phyloP scores from a whole-genome alignment of 805 yeast species.

The Kuraishia borneana region DNA sequence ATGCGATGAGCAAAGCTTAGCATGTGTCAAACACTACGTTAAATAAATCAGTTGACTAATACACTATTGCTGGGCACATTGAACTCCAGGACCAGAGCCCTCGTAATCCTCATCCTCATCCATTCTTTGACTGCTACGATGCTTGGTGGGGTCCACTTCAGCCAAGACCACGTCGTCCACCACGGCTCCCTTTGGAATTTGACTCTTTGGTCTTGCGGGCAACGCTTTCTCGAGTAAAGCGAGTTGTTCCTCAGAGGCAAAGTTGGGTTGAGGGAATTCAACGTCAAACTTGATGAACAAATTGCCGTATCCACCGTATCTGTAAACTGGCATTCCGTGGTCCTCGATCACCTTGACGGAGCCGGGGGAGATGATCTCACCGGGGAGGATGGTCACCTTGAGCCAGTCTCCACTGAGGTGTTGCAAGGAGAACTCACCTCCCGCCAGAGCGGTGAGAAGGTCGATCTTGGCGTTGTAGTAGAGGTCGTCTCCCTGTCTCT shows the following conservation, averaged over 20 bases:
- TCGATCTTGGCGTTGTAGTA: conserved; percentile 80
- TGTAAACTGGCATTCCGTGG: conserved; percentile 96
- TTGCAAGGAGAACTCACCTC: conserved; percentile 82
- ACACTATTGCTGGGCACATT: conserved; percentile 84
- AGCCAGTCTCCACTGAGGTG: conserved; percentile 90
- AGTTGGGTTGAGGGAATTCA: conserved; percentile 74
- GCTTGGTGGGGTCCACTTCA: conserved; percentile 58
- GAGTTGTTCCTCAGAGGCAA: conserved; percentile 66
- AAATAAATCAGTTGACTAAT: no score
- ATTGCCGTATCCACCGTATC: conserved; percentile 83
- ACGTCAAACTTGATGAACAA: conserved; percentile 76
- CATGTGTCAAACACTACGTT: no score
- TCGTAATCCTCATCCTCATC: conserved; percentile 41
- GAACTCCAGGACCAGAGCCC: conserved; percentile 62
- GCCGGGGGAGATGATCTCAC: conserved; percentile 88
- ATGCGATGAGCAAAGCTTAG: no score
- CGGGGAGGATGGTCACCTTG: conserved; percentile 74
- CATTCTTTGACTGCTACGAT: conserved; percentile 36
- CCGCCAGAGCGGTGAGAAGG: conserved; percentile 88
- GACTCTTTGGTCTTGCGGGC: conserved; percentile 59
- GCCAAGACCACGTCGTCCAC: conserved; percentile 73
- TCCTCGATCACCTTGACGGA: conserved; percentile 69
- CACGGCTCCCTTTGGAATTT: conserved; percentile 60
- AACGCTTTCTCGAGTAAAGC: conserved; percentile 62
- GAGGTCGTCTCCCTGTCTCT: conserved; percentile 84